phyloP scores from a whole-genome alignment of 2,329 filamentous ascomycete genomes.

The Aspergillus chevalieri region DNA sequence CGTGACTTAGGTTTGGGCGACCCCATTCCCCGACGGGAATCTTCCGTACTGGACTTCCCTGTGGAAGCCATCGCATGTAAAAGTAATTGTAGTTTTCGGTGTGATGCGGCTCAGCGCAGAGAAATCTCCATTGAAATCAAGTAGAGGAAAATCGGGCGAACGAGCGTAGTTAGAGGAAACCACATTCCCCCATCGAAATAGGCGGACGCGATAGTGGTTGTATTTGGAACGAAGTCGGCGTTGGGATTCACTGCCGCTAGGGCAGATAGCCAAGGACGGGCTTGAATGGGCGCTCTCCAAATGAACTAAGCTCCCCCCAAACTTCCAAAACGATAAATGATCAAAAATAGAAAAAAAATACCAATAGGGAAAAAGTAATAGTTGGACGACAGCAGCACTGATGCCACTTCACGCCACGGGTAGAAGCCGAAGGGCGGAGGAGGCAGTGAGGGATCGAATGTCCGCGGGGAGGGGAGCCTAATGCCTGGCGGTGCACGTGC shows the following conservation, averaged over 20 bases:
- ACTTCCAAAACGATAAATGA: conserved; percentile 5
- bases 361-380: conserved; percentile 5
- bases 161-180: conserved; percentile 23
- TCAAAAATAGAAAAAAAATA: conserved; percentile 1
- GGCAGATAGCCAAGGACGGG: not conserved
- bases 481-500: conserved; percentile 6
- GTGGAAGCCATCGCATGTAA: conserved; percentile 38
- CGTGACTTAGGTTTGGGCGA: conserved; percentile 45
- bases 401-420: conserved; percentile 12
- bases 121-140: conserved; percentile 36
- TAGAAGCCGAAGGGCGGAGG: conserved; percentile 9
- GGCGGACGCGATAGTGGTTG: conserved; percentile 6
- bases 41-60: conserved; percentile 39
- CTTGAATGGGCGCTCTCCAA: not conserved
- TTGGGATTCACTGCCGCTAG: conserved; percentile 1
- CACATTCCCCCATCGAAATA: conserved; percentile 32
- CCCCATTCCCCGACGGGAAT: conserved; percentile 39
- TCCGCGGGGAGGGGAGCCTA: conserved; percentile 12
- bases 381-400: conserved; percentile 6
- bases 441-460: conserved; percentile 12
- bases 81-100: conserved; percentile 6
- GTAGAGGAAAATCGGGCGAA: conserved; percentile 22
- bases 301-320: conserved; percentile 1
- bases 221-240: not conserved
- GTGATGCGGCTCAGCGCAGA: conserved; percentile 31